phyloP scores from a whole-genome alignment of 768 basidiomycete genomes.

The Mrakia blollopis region DNA sequence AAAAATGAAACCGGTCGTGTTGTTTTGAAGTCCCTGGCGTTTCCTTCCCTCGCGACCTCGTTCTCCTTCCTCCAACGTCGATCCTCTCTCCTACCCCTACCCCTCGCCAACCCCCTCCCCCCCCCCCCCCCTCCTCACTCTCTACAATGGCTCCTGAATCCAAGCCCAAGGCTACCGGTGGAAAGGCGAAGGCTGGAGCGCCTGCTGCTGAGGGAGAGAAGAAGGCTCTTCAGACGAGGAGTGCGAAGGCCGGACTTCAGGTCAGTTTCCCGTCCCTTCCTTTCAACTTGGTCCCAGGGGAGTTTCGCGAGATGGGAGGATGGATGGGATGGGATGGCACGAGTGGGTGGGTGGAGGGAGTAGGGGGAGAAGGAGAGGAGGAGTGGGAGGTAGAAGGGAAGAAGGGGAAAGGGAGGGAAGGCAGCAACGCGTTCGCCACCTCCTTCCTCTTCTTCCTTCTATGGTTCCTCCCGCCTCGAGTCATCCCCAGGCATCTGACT shows the following conservation, averaged over 20 bases:
- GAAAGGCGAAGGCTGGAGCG: conserved; percentile 45
- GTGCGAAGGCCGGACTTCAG: conserved; percentile 82
- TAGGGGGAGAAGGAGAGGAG: no score
- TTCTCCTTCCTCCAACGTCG: not conserved
- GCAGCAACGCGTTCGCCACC: no score
- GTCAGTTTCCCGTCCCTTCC: conserved; percentile 48
- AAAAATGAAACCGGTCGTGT: no score
- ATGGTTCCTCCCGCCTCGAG: no score
- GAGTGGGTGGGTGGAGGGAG: not conserved
- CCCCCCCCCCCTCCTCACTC: not conserved
- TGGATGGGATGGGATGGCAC: not conserved
- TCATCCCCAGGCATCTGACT: no score
- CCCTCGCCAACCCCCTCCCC: not conserved
- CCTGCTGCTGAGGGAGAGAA: conserved; percentile 41
- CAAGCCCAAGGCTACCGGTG: conserved; percentile 34
- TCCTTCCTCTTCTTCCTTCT: no score
- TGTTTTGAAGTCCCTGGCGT: no score
- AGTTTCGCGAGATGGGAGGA: not conserved
- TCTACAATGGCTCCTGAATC: conserved; percentile 12
- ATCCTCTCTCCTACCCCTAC: not conserved
- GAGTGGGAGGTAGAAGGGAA: no score
- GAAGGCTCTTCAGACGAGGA: conserved; percentile 49
- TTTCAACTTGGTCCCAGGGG: not conserved
- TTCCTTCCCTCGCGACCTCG: not conserved
- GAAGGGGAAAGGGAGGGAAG: no score